Conservation (phyloP, 2,329 filamentous ascomycete genomes). For the Fusarium nelsonii region DNA sequence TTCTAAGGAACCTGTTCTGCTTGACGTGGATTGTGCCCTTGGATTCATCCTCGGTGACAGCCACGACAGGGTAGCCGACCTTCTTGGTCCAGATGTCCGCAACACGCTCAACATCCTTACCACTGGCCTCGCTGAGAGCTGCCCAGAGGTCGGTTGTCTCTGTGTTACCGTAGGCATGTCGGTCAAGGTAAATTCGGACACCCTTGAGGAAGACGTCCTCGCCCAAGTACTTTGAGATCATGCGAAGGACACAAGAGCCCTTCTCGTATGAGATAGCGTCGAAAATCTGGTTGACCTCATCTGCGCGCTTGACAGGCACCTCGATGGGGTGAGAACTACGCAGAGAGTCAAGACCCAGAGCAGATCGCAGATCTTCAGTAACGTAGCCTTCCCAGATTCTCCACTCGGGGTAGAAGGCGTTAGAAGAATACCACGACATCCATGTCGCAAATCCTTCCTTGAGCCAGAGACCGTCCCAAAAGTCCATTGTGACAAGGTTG, state of each 20-base stretch:
- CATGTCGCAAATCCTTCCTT: conserved; percentile 86
- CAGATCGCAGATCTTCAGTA: conserved; percentile 89
- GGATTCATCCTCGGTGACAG: conserved; percentile 75
- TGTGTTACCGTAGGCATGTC: conserved; percentile 97
- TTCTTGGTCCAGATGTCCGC: conserved; percentile 99
- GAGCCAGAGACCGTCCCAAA: conserved; percentile 97
- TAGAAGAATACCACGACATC: conserved; percentile 78
- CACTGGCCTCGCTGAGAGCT: conserved; percentile 86
- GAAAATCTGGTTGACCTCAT: conserved; percentile 98
- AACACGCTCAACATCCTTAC: conserved; percentile 88
- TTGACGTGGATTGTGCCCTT: conserved; percentile 84
- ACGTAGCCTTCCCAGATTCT: conserved; percentile 98
- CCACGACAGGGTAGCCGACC: conserved; percentile 91
- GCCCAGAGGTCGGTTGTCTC: conserved; percentile 92
- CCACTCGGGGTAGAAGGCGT: conserved; percentile 97
- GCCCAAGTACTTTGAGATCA: conserved; percentile 96
- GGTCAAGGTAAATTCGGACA: conserved; percentile 90
- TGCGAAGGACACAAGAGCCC: conserved; percentile 93
- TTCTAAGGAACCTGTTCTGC: conserved; percentile 95
- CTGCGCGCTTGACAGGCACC: conserved; percentile 92
- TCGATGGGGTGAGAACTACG: conserved; percentile 97
- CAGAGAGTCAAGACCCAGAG: conserved; percentile 87
- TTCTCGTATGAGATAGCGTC: conserved; percentile 98
- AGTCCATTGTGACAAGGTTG: conserved; percentile 97
- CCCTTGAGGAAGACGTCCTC: conserved; percentile 95